Conservation (phyloP, 2,329 filamentous ascomycete genomes). For the Penicillium carneum region DNA sequence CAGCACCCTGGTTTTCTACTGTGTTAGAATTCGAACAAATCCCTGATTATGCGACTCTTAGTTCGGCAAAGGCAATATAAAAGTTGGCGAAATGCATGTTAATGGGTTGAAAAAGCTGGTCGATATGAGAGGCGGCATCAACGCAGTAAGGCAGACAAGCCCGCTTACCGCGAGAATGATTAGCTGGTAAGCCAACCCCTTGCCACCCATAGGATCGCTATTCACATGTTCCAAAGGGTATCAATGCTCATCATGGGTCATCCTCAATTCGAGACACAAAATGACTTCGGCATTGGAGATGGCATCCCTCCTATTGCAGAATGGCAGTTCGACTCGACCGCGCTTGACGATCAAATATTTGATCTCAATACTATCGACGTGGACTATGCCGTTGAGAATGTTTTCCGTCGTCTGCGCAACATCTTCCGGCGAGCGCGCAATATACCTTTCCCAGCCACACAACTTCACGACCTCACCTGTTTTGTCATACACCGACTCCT, state of each 20-base stretch:
- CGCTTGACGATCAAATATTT: constrained; percentile 18
- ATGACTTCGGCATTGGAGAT: constrained; percentile 58
- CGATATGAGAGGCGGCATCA: constrained; percentile 60
- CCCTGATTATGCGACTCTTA: constrained; percentile 34
- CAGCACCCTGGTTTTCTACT: neutral
- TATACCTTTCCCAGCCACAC: constrained; percentile 45
- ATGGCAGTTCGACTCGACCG: constrained; percentile 53
- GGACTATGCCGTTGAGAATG: constrained; percentile 46
- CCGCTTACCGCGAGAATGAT: constrained; percentile 65
- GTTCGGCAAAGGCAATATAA: constrained; percentile 62
- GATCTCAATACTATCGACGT: constrained; percentile 39
- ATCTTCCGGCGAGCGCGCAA: constrained; percentile 51
- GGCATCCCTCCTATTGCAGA: constrained; percentile 60
- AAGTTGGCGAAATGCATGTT: constrained; percentile 58
- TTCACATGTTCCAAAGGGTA: constrained; percentile 55
- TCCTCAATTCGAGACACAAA: constrained; percentile 63
- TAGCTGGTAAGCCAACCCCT: constrained; percentile 54
- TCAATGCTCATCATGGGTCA: constrained; percentile 62
- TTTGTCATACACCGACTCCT: constrained; percentile 63
- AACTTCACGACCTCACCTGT: constrained; percentile 63
- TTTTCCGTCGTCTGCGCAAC: constrained; percentile 55
- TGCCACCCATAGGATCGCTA: neutral
- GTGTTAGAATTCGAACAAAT: neutral
- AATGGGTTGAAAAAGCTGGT: constrained; percentile 60
- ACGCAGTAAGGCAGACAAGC: constrained; percentile 56